Percentiles rank a stretch among this genome's conserved stretches.
These are phyloP conservation scores for Kluyveromyces marxianus DNA, from an alignment of 1,139 yeast species.

Conservation along the genomic window DNA sequence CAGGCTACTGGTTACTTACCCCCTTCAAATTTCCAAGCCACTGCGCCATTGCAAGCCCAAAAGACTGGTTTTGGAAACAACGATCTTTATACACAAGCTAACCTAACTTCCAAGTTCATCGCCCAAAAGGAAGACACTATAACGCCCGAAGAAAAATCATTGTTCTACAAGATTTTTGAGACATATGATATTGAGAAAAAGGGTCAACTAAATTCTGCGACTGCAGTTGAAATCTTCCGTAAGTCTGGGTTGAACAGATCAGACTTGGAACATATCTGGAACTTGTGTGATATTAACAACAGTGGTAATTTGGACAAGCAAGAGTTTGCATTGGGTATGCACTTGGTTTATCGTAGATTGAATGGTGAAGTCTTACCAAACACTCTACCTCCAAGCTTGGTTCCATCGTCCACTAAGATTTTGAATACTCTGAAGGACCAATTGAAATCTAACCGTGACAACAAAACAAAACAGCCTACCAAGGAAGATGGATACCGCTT, in stretches of 20 bases:
- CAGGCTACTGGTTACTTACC: constrained; percentile 40
- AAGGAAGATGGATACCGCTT: constrained; percentile 28
- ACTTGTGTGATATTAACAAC: constrained; percentile 61
- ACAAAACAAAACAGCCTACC: constrained; percentile 12
- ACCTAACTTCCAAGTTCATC: constrained; percentile 21
- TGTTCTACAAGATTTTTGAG: constrained; percentile 78
- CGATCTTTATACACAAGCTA: constrained; percentile 30
- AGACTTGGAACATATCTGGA: constrained; percentile 89
- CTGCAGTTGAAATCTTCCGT: constrained; percentile 80
- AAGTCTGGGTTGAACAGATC: constrained; percentile 82
- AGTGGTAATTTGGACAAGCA: constrained; percentile 68
- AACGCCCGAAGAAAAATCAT: constrained; percentile 75
- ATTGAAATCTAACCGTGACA: constrained; percentile 37
- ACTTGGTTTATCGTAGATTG: constrained; percentile 64
- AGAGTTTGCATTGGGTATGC: constrained; percentile 81
- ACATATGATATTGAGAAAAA: constrained; percentile 72
- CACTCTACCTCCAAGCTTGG: constrained; percentile 61
- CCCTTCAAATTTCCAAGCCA: constrained; percentile 26
- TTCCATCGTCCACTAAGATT: constrained; percentile 73
- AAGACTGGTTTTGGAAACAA: constrained; percentile 52
- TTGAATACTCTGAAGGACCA: constrained; percentile 50
- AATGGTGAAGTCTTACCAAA: constrained; percentile 71
- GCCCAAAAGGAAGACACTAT: constrained; percentile 54
- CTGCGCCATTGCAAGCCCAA: constrained; percentile 29
- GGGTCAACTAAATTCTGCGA: constrained; percentile 72